phyloP scores from a whole-genome alignment of 495 filamentous ascomycete species.

The Aspergillus baeticus region DNA sequence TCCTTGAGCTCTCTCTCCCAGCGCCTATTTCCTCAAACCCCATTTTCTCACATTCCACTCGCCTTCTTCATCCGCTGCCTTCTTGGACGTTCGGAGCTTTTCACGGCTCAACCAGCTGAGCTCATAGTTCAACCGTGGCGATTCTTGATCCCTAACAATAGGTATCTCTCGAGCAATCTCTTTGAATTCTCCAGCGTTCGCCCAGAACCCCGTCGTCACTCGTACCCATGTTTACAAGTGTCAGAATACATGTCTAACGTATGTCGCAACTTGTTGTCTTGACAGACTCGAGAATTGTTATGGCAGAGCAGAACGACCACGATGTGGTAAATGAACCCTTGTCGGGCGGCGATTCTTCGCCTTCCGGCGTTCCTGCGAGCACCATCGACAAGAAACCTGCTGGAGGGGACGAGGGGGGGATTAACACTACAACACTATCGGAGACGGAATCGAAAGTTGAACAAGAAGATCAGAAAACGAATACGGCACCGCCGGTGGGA shows the following conservation, averaged over 20 bases:
- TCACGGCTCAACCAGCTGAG: constrained; percentile 41
- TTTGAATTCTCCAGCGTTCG: constrained; percentile 24
- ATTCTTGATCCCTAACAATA: constrained; percentile 50
- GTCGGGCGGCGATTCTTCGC: constrained; percentile 72
- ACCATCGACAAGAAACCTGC: constrained; percentile 53
- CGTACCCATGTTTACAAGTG: constrained; percentile 20
- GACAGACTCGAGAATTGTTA: constrained; percentile 69
- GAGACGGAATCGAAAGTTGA: constrained; percentile 29
- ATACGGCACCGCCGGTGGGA: constrained; percentile 18
- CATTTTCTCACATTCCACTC: constrained; percentile 23
- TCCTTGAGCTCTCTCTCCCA: constrained; percentile 23
- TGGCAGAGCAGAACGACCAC: constrained; percentile 74
- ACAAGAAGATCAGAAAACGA: constrained; percentile 27
- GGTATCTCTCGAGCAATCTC: constrained; percentile 36
- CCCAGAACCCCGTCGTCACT: constrained; percentile 20
- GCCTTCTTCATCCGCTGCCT: constrained; percentile 25
- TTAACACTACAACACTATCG: constrained; percentile 31
- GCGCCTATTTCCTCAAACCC: constrained; percentile 18
- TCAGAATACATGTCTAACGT: constrained; percentile 35
- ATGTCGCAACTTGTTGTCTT: constrained; percentile 28
- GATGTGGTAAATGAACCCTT: constrained; percentile 77
- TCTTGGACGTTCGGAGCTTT: constrained; percentile 37
- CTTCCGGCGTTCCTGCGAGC: constrained; percentile 71
- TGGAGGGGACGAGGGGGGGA: constrained; percentile 55
- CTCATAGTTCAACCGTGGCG: constrained; percentile 48